Conservation (phyloP, 257 asterid species). For the Rhazya stricta region DNA sequence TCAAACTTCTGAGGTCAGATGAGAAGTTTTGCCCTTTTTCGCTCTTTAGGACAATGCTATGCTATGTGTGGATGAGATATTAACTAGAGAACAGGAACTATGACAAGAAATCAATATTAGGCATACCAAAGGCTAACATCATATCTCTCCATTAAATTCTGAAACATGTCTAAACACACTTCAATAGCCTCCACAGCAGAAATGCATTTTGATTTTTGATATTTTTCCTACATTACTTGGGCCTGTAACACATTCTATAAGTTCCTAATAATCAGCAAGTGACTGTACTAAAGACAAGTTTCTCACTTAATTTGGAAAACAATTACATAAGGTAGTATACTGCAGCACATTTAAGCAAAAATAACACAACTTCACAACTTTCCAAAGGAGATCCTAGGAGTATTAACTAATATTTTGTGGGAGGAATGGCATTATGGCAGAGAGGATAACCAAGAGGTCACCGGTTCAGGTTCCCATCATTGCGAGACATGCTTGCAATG, state of each 20-base stretch:
- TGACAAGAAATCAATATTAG: background rate
- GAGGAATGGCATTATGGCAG: background rate
- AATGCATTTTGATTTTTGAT: background rate
- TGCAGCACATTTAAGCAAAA: background rate
- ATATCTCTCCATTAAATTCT: conserved; percentile 5
- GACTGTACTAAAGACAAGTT: background rate
- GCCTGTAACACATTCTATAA: background rate
- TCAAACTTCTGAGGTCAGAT: background rate
- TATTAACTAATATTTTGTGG: background rate
- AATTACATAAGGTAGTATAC: background rate
- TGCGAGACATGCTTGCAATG: background rate
- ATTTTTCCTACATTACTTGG: background rate
- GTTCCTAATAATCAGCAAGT: background rate
- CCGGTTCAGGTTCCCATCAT: background rate
- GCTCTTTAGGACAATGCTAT: background rate
- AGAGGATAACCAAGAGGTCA: background rate
- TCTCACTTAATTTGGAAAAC: background rate
- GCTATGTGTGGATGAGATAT: background rate
- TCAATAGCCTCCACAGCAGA: background rate
- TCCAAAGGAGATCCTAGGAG: background rate
- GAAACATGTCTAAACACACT: background rate
- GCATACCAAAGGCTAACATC: conserved; percentile 1
- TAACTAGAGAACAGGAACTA: background rate
- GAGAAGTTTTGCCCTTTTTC: background rate
- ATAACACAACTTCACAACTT: background rate